These are phyloP conservation scores for Pulveroboletus sp. DNA, from an alignment of 1,284 basidiomycete genomes.

Conservation along the genomic window DNA sequence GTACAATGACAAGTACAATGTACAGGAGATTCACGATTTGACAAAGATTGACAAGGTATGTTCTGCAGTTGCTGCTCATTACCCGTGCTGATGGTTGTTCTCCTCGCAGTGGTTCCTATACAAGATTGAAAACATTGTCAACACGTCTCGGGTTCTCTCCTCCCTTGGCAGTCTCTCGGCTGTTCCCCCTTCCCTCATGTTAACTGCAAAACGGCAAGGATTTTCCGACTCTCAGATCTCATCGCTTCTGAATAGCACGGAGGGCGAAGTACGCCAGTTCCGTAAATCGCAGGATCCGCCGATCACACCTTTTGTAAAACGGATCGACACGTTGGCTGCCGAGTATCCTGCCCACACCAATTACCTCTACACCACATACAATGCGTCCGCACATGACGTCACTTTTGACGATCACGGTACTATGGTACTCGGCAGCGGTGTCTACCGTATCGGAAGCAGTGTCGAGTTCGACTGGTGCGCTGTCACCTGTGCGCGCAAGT, in stretches of 20 bases:
- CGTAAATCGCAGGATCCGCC: conserved; percentile 75
- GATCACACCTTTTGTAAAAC: conserved; percentile 97
- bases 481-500: conserved; percentile 92
- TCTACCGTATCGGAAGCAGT: conserved; percentile 97
- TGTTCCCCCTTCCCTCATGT: conserved; percentile 71
- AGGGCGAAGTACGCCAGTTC: conserved; percentile 79
- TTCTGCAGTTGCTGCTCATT: no score
- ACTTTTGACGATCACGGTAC: conserved; percentile 96
- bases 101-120: conserved; percentile 87
- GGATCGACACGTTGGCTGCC: conserved; percentile 98
- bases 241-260: conserved; percentile 67
- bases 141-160: conserved; percentile 76
- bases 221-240: conserved; percentile 96
- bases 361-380: conserved; percentile 99
- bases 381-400: conserved; percentile 94
- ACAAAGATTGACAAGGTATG: conserved; percentile 95
- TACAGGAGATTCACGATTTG: conserved; percentile 88
- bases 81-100: neutral
- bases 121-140: conserved; percentile 98
- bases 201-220: conserved; percentile 86
- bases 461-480: conserved; percentile 99
- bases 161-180: conserved; percentile 67
- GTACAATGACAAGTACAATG: conserved; percentile 90
- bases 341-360: conserved; percentile 99
- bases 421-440: conserved; percentile 98